Evolutionary conservation across 2,329 filamentous ascomycete species (phyloP), one percentile per base, ranked within the genome.

Genomic region (Dactylellina drechsleri): DNA sequence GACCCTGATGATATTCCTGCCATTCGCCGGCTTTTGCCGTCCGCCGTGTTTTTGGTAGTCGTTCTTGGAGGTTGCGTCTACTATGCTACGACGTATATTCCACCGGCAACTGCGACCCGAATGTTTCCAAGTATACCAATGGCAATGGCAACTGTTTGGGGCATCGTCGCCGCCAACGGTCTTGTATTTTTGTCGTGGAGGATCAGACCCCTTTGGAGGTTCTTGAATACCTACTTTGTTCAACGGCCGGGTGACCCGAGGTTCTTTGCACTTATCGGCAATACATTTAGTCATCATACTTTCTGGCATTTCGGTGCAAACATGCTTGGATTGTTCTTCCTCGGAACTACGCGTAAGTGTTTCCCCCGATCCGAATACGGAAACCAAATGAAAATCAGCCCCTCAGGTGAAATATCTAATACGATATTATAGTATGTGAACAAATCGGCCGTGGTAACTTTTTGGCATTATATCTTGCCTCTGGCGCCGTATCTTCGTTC

Each of bases 371-470:
- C 15, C 18, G n/a, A 23, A 43, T 52, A 26, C 26, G 26, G n/a
- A n/a, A n/a, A n/a, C n/a, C n/a, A 10, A 31, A 31, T n/a, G n/a
- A 20, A 7, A 41, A 12, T 7, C 8, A 47, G 16, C n/a, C 16
- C n/a, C n/a, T n/a, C n/a, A n/a, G n/a, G n/a, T n/a, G n/a, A n/a
- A n/a, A n/a, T n/a, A n/a, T n/a, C n/a, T 53, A 47, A 52, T 56
- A 59, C 52, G 18, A 53, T 43, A 47, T 36, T 31, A 31, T 64
- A 64, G 77, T 92, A 40, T 89, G 92, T 81, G 88, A 92, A 76
- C 89, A 92, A 78, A 83, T 92, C 26, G 90, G 89, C 10, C 85
- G 90, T 10, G 89, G 86, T 13, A 85, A 87, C 66, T 92, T 92
- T 82, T 82, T 92, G 18, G 86, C 89, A n/a, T 82, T 91, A 36